Conservation (phyloP, 495 filamentous ascomycete species). For the Penicillium desertorum region DNA sequence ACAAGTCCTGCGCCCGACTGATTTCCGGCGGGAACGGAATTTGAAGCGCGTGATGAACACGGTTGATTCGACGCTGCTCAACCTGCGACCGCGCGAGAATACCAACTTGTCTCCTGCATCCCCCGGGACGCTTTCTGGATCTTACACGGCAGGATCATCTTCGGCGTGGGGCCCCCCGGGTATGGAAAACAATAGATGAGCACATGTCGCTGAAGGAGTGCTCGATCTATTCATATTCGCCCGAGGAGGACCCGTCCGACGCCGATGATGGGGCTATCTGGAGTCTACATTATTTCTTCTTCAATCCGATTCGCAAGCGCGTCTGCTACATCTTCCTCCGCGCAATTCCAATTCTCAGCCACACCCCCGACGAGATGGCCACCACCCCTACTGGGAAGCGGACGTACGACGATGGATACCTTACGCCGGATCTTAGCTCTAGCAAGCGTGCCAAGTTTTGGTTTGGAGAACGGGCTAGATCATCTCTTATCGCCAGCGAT, state of each 20-base stretch:
- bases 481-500: conserved; percentile 33
- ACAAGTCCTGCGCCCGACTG: conserved; percentile 77
- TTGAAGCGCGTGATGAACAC: conserved; percentile 75
- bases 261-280: conserved; percentile 91
- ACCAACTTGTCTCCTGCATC: conserved; percentile 47
- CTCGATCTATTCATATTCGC: conserved; percentile 79
- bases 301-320: conserved; percentile 89
- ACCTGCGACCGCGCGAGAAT: conserved; percentile 66
- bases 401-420: conserved; percentile 48
- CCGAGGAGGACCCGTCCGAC: conserved; percentile 80
- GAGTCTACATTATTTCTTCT: conserved; percentile 96
- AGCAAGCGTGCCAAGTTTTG: conserved; percentile 80
- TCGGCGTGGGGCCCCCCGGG: conserved; percentile 75
- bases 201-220: conserved; percentile 89
- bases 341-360: conserved; percentile 78
- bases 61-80: conserved; percentile 81
- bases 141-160: conserved; percentile 40
- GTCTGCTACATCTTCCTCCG: conserved; percentile 92
- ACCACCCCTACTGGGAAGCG: conserved; percentile 48
- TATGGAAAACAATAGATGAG: conserved; percentile 88
- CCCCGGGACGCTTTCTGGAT: conserved; percentile 44
- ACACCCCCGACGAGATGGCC: conserved; percentile 51
- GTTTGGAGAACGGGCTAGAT: conserved; percentile 64
- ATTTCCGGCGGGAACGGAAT: conserved; percentile 79
- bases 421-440: conserved; percentile 54